Evolutionary conservation across 2,329 filamentous ascomycete species (phyloP).

Genomic region (Fusarium citri): DNA sequence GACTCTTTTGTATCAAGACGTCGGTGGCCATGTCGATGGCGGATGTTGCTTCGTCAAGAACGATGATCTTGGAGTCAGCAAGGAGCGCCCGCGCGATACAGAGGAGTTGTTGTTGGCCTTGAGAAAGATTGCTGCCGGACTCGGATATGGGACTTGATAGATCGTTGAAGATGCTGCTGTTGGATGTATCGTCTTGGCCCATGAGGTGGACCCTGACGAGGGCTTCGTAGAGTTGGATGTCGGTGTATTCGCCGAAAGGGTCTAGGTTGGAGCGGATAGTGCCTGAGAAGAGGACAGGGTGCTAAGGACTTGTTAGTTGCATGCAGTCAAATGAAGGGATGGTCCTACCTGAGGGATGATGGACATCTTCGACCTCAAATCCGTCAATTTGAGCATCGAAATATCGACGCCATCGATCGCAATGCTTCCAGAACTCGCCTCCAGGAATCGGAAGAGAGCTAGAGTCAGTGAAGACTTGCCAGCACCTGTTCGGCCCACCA

Average conservation of each 20-base stretch:
- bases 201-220: neutral
- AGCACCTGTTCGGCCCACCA: slow-evolving; percentile 80
- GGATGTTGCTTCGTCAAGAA: slow-evolving; percentile 81
- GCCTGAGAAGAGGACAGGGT: slow-evolving; percentile 81
- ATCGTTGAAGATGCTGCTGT: slow-evolving; percentile 34
- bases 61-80: slow-evolving; percentile 76
- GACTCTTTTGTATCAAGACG: slow-evolving; percentile 75
- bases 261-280: slow-evolving; percentile 81
- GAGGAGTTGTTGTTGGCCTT: slow-evolving; percentile 79
- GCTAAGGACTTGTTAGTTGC: slow-evolving; percentile 58
- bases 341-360: slow-evolving; percentile 70
- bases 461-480: slow-evolving; percentile 81
- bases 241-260: slow-evolving; percentile 13
- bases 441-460: slow-evolving; percentile 80
- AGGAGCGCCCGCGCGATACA: slow-evolving; percentile 79
- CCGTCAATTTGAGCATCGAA: slow-evolving; percentile 73
- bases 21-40: slow-evolving; percentile 82
- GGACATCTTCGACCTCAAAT: slow-evolving; percentile 75
- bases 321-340: neutral
- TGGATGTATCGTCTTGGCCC: neutral
- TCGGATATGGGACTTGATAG: slow-evolving; percentile 73
- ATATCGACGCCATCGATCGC: slow-evolving; percentile 80
- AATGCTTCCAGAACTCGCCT: slow-evolving; percentile 72
- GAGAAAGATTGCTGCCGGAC: slow-evolving; percentile 77
- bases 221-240: neutral